Evolutionary conservation across 2,329 filamentous ascomycete species (phyloP), one percentile per base, ranked within the genome.

Genomic region (Passalora sequoiae): DNA sequence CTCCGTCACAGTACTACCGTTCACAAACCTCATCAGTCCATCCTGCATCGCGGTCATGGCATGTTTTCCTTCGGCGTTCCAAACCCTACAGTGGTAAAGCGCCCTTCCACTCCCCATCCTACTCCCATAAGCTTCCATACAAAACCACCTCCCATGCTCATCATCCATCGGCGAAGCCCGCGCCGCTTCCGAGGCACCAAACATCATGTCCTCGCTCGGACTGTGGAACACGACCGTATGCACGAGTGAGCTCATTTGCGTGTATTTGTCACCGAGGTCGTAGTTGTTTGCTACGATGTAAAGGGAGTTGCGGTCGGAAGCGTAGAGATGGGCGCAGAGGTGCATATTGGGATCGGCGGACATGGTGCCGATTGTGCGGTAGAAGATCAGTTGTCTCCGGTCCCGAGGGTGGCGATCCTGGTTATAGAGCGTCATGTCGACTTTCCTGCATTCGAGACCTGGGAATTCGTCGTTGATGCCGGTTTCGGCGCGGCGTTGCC

Each of bases 291-390:
- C 66, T 2, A 77, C 68, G 32, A 77, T 60, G 57, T 73, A 71
- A 9, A 78, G 60, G 13, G 72, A 73, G 44, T 79, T 79, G 17
- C 72, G 69, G 51, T 79, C 77, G 24, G 71, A 74, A 0, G 75
- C 71, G 53, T 77, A 80, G 31, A 78, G 63, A 57, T 80, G 77
- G 3, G 74, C 75, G 51, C 73, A 76, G 1, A 75, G 71, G 50
- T 79, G 76, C 13, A 80, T 58, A 50, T 80, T 80, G 22, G 74
- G 62, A 46, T 68, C 58, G 46, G 55, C 21, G 4, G 63, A 56
- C 27, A 66, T 50, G 2, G 56, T 47, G 10, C 70, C 71, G 17
- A 70, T 64, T 1, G 71, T 56, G 3, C 66, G 61, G 51, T 76
- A 76, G 43, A 70, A 66, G 21, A 68, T 64, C 33, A 76, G 51